phyloP scores from a whole-genome alignment of 352 stramenopile species.

The Phytophthora chlamydospora region DNA sequence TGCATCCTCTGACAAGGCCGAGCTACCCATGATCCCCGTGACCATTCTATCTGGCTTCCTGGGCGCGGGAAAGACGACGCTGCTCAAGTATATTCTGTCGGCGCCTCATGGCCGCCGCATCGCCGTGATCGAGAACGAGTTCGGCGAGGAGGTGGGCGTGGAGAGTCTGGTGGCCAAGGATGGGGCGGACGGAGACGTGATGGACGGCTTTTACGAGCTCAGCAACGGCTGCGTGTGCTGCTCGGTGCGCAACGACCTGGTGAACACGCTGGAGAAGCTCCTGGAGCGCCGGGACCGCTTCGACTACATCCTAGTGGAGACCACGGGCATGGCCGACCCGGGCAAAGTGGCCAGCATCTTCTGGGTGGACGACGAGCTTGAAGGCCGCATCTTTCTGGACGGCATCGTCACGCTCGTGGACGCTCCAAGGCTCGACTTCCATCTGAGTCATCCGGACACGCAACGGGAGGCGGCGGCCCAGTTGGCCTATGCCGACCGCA shows the following conservation, averaged over 20 bases:
- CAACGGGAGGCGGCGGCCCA: conserved; percentile 93
- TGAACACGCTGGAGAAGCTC: conserved; percentile 86
- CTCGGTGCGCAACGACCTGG: conserved; percentile 93
- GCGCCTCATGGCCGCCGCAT: conserved; percentile 93
- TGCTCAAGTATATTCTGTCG: conserved; percentile 97
- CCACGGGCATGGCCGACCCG: conserved; percentile 93
- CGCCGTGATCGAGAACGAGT: conserved; percentile 99
- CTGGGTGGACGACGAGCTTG: conserved; percentile 94
- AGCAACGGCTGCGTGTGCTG: conserved; percentile 99
- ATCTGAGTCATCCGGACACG: conserved; percentile 66
- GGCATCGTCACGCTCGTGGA: conserved; percentile 98
- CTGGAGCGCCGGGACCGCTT: conserved; percentile 82
- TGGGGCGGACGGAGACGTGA: conserved; percentile 59
- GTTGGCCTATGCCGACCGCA: conserved; percentile 98
- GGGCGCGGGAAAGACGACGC: conserved; percentile 96
- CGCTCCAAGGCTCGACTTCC: conserved; percentile 90
- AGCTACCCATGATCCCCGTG: conserved; percentile 70
- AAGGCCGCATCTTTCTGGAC: conserved; percentile 91
- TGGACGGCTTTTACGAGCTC: conserved; percentile 94
- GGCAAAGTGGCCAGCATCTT: conserved; percentile 96
- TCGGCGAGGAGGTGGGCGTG: conserved; percentile 96
- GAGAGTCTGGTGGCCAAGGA: conserved; percentile 92
- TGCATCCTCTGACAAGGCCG: background rate
- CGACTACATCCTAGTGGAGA: conserved; percentile 95
- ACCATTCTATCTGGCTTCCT: conserved; percentile 97